Base-by-base conservation (phyloP, 208 protist genomes). In the Acanthamoeba divionensis region DNA sequence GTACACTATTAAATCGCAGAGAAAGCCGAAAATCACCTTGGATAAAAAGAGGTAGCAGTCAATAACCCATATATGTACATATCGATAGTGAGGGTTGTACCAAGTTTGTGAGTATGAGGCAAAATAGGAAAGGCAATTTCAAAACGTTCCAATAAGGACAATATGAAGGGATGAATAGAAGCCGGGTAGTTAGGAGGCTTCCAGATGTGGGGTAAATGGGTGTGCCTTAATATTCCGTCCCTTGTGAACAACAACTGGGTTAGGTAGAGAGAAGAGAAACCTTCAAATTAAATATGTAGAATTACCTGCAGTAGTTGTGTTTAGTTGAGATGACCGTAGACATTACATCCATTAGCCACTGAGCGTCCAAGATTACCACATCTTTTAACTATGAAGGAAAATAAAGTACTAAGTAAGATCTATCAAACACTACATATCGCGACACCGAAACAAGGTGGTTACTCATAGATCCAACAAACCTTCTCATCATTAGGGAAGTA, bases 301-400 rank as follows among this genome's bases (percentile, higher is more conserved):
- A n/a, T 41, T 10, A 79, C 69, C 18, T 55, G 50, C 75, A 85
- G 50, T 36, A 88, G 80, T 71, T 88, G 60, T 88, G 80, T 44
- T 88, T 88, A 0, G 80, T 88, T 2, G 80, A 71, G 7, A 88
- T 36, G 8, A 88, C 60, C 0, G 57, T 93, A 1, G 90, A 90
- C 47, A 94, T 93, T 9, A 93, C 80, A 33, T 93, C 75, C 1
- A 80, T 91, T 6, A 93, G n/a, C 89, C 89, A 93, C 71, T 93
- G 92, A 6, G 77, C 62, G 5, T 90, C 87, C 15, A 94, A 21
- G 45, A 94, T 91, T 0, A 91, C 82, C 12, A 91, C 90, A 0
- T 91, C 90, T 71, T 54, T 91, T 38, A 85, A 57, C 33, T 87
- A 48, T 79, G 21, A 67, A 8, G 6, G 18, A 67, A 12, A 12